These are phyloP conservation scores for Leishmania tarentolae DNA, from an alignment of 208 protist genomes.

Conservation along the genomic window DNA sequence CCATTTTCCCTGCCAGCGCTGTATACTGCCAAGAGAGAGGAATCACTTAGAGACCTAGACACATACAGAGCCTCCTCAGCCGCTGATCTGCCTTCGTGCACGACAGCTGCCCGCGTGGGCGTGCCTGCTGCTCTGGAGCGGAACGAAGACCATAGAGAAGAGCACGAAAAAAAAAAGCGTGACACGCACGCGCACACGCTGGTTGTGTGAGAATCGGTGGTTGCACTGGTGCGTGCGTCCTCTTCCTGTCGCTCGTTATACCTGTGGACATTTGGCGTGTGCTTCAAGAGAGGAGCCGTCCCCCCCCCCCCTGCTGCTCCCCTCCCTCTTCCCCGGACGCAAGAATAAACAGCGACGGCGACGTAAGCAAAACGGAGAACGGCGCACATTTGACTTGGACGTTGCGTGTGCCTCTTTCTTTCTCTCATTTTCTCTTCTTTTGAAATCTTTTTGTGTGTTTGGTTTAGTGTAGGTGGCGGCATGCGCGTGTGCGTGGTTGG, in stretches of 20 bases:
- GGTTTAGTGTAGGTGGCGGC: neutral
- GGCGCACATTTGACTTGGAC: neutral
- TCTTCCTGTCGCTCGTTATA: neutral
- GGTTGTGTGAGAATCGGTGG: neutral
- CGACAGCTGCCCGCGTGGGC: neutral
- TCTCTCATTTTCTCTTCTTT: neutral
- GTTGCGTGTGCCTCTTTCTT: neutral
- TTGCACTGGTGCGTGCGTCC: neutral
- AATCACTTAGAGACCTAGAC: neutral
- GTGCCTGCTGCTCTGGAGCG: neutral
- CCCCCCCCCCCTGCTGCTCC: neutral
- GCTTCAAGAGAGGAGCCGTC: neutral
- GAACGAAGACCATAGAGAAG: neutral
- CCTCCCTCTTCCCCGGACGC: neutral
- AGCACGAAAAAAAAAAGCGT: too few relatives aligned
- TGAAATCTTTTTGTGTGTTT: slow-evolving; percentile 8
- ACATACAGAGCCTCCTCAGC: neutral
- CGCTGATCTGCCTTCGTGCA: neutral
- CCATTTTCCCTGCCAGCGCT: neutral
- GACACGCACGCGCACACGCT: neutral
- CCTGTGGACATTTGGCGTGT: neutral
- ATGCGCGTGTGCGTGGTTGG: neutral
- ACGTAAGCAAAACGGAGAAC: neutral
- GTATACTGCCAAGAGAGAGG: neutral
- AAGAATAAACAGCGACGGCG: neutral